These are phyloP conservation scores for Crithidia sp. DNA, from an alignment of 208 protist species.

Conservation along the genomic window DNA sequence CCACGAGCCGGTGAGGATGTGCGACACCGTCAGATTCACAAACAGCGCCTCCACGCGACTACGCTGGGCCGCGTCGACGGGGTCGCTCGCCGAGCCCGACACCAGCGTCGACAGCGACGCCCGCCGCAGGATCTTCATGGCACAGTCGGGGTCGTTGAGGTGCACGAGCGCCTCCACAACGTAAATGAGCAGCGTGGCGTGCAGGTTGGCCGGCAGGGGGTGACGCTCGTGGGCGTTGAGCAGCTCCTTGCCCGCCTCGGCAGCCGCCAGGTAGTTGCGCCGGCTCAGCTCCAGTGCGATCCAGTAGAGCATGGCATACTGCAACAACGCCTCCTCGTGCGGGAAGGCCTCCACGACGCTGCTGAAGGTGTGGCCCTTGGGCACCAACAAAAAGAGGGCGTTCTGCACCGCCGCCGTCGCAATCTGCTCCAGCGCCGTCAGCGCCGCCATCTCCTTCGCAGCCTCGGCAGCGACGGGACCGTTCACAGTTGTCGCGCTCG, in stretches of 20 bases:
- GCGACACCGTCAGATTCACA: conserved; percentile 80
- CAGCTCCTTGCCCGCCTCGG: conserved; percentile 73
- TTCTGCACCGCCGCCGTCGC: conserved; percentile 76
- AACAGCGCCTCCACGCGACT: conserved; percentile 87
- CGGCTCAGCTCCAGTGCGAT: conserved; percentile 72
- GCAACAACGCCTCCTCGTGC: conserved; percentile 57
- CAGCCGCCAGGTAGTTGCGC: conserved; percentile 79
- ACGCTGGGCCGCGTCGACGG: conserved; percentile 72
- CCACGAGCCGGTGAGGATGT: conserved; percentile 85
- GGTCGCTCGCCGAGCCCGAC: conserved; percentile 32
- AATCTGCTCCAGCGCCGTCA: conserved; percentile 52
- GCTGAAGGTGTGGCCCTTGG: conserved; percentile 60
- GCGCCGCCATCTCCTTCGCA: conserved; percentile 29
- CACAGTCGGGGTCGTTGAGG: conserved; percentile 79
- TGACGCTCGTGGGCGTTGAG: conserved; percentile 65
- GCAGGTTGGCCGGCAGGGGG: conserved; percentile 62
- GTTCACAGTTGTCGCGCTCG: conserved; percentile 51
- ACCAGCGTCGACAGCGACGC: conserved; percentile 75
- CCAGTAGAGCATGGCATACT: conserved; percentile 85
- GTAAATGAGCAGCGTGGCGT: conserved; percentile 82
- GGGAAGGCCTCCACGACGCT: conserved; percentile 66
- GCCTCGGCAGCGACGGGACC: conserved; percentile 46
- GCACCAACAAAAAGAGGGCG: conserved; percentile 79
- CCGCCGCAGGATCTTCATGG: conserved; percentile 72
- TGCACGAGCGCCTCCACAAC: conserved; percentile 83